Percentiles rank a stretch among this genome's conserved stretches.
Conservation (phyloP, 2,329 filamentous ascomycete species). For the Aspergillus intermedius region DNA sequence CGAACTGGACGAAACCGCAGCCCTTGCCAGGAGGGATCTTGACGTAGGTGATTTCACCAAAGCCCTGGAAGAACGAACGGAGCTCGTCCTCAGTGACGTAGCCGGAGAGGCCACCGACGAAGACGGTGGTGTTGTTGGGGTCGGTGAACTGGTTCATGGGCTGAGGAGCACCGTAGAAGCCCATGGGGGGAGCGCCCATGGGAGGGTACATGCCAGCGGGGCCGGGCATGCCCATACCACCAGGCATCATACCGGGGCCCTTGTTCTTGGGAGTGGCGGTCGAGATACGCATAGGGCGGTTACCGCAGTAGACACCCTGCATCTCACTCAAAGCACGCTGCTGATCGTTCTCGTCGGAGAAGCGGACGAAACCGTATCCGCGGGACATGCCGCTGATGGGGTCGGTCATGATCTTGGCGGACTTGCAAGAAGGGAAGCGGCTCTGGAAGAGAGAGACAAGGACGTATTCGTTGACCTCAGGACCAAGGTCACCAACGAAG, state of each 20-base stretch:
- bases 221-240: slow-evolving; percentile 46
- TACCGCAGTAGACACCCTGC: slow-evolving; percentile 99
- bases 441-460: slow-evolving; percentile 94
- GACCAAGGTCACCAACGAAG: slow-evolving; percentile 95
- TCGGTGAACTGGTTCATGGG: slow-evolving; percentile 99
- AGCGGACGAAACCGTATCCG: slow-evolving; percentile 95
- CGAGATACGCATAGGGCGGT: slow-evolving; percentile 96
- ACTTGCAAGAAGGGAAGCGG: slow-evolving; percentile 96
- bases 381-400: slow-evolving; percentile 96
- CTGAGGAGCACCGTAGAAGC: slow-evolving; percentile 59
- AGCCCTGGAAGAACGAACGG: slow-evolving; percentile 99
- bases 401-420: slow-evolving; percentile 99
- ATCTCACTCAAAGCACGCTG: slow-evolving; percentile 94
- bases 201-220: slow-evolving; percentile 58
- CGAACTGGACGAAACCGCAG: slow-evolving; percentile 97
- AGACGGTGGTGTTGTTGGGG: slow-evolving; percentile 98
- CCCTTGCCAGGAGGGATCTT: slow-evolving; percentile 99
- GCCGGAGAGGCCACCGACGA: slow-evolving; percentile 91
- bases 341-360: slow-evolving; percentile 91
- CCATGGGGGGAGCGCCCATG: slow-evolving; percentile 64
- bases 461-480: slow-evolving; percentile 98
- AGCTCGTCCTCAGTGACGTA: slow-evolving; percentile 99
- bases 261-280: slow-evolving; percentile 95
- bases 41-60: slow-evolving; percentile 98
- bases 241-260: slow-evolving; percentile 50